Evolutionary conservation across 805 yeast genomes (phyloP).

Genomic region (Nakazawaea wyomingensis): DNA sequence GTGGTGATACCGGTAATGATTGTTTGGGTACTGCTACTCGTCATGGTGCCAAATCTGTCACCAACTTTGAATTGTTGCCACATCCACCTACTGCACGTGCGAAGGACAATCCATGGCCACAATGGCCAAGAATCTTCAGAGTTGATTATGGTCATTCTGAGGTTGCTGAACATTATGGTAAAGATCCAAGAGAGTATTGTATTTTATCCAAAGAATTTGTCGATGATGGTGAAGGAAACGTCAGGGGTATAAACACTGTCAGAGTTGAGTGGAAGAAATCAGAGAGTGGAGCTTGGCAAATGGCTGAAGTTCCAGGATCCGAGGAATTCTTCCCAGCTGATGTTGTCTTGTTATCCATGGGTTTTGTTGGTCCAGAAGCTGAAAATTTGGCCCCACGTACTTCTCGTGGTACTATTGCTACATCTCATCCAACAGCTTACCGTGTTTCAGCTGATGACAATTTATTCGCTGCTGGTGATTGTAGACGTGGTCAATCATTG

Average conservation of each 20-base stretch:
- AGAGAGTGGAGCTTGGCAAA: constrained; percentile 96
- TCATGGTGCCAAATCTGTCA: constrained; percentile 93
- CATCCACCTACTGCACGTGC: constrained; percentile 83
- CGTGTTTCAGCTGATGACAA: constrained; percentile 58
- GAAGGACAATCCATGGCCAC: constrained; percentile 99
- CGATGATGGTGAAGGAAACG: constrained; percentile 92
- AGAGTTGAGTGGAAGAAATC: constrained; percentile 98
- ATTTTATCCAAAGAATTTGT: constrained; percentile 93
- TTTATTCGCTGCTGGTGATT: constrained; percentile 94
- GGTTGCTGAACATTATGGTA: constrained; percentile 90
- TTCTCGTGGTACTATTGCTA: constrained; percentile 78
- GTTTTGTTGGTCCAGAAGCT: constrained; percentile 94
- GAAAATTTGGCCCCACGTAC: constrained; percentile 68
- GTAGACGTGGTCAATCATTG: constrained; percentile 97
- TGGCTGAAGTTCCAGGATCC: constrained; percentile 94
- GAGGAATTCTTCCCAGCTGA: constrained; percentile 96
- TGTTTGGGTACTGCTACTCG: constrained; percentile 96
- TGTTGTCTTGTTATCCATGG: constrained; percentile 91
- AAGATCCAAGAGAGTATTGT: constrained; percentile 96
- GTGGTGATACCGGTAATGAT: constrained; percentile 99
- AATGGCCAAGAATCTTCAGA: constrained; percentile 97
- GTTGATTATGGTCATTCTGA: constrained; percentile 98
- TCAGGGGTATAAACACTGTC: constrained; percentile 90
- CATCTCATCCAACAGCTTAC: constrained; percentile 59
- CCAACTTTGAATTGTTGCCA: constrained; percentile 91